Evolutionary conservation across 2,329 filamentous ascomycete species (phyloP).

Genomic region (Pseudocercospora vitis): DNA sequence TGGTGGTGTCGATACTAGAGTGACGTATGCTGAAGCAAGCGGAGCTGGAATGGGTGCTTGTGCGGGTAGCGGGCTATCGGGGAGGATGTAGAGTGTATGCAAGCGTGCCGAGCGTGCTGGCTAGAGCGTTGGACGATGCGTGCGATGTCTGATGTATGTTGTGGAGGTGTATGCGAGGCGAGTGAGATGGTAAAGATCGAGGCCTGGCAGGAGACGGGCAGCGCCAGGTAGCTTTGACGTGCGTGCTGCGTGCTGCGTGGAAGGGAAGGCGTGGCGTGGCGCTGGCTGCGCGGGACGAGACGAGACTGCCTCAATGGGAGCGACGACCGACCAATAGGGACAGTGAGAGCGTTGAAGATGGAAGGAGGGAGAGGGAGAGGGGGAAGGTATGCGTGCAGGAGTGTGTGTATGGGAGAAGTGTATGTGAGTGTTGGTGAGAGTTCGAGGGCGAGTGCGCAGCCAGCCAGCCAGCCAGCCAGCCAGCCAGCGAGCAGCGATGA

Average conservation of each 20-base stretch:
- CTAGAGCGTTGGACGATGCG: constrained; percentile 12
- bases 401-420: no score
- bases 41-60: constrained; percentile 20
- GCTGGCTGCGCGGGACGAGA: constrained; percentile 4
- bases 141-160: constrained; percentile 13
- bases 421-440: constrained; percentile 4
- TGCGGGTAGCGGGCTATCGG: constrained; percentile 15
- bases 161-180: constrained; percentile 8
- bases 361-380: constrained; percentile 4
- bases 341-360: constrained; percentile 8
- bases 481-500: not conserved
- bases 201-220: constrained; percentile 5
- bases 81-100: constrained; percentile 12
- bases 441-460: not conserved
- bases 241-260: not conserved
- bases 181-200: constrained; percentile 13
- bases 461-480: not conserved
- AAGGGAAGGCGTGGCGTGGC: constrained; percentile 1
- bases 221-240: constrained; percentile 7
- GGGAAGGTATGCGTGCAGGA: not conserved
- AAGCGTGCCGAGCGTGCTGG: constrained; percentile 16
- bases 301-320: constrained; percentile 7
- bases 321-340: constrained; percentile 7
- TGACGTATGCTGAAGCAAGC: constrained; percentile 30
- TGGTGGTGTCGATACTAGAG: constrained; percentile 21